Conservation (phyloP, 345 rosid genomes). For the Hibiscus syriacus region DNA sequence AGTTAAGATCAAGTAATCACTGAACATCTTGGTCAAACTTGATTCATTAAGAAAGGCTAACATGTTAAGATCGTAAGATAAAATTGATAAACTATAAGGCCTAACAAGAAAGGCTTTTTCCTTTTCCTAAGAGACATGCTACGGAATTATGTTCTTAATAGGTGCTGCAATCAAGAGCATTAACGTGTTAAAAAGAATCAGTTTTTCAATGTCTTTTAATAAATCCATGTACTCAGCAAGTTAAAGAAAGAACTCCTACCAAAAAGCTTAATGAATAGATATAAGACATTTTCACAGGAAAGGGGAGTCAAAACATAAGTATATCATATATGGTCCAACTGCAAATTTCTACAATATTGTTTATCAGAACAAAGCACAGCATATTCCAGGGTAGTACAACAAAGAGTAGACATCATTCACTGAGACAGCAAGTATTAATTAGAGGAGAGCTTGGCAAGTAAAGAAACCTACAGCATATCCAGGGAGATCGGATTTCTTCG, state of each 20-base stretch:
- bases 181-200: not conserved
- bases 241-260: too few relatives aligned
- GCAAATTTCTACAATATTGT: not conserved
- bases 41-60: not conserved
- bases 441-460: not conserved
- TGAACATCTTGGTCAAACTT: not conserved
- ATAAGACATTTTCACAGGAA: not conserved
- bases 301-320: not conserved
- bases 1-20: not conserved
- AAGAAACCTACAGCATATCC: constrained; percentile 45
- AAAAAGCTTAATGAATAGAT: not conserved
- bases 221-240: too few relatives aligned
- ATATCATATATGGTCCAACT: not conserved
- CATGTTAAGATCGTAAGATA: not conserved
- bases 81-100: not conserved
- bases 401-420: not conserved
- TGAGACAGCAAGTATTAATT: not conserved
- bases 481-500: constrained; percentile 39
- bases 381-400: not conserved
- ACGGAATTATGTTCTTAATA: not conserved
- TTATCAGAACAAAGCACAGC: not conserved
- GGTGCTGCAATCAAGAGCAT: not conserved
- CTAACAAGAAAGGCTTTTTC: not conserved
- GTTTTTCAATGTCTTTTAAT: too few relatives aligned
- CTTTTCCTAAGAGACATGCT: not conserved